Evolutionary conservation across 768 basidiomycete genomes (phyloP).

Genomic region (Boletus insuetus): DNA sequence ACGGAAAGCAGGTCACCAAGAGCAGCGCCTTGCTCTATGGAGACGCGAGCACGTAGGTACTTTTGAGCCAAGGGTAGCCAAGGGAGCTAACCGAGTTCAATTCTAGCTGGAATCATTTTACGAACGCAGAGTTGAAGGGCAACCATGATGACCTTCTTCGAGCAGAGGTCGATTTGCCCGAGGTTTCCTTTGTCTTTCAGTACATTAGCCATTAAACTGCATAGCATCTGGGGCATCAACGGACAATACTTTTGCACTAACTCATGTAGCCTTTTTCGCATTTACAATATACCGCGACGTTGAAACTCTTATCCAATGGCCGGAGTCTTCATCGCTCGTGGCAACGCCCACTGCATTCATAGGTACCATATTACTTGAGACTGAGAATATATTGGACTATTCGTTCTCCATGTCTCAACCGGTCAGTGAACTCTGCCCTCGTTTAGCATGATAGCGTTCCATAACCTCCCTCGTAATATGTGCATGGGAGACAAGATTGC

Average conservation of each 20-base stretch:
- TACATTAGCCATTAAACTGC: slow-evolving; percentile 80
- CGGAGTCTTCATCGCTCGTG: too few species aligned
- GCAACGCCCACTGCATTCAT: too few species aligned
- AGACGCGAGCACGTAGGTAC: slow-evolving; percentile 92
- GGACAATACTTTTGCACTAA: slow-evolving; percentile 4
- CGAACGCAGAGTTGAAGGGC: slow-evolving; percentile 79
- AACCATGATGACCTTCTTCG: slow-evolving; percentile 96
- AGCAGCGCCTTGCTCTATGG: slow-evolving; percentile 88
- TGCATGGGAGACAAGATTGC: too few species aligned
- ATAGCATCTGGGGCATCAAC: slow-evolving; percentile 3
- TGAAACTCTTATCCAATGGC: too few species aligned
- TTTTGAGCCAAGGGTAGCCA: neutral
- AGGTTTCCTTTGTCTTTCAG: slow-evolving; percentile 95
- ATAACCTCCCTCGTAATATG: too few species aligned
- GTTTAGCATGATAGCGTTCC: too few species aligned
- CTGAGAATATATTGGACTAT: too few species aligned
- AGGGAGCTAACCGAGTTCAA: neutral
- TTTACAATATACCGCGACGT: neutral
- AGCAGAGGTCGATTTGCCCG: slow-evolving; percentile 78
- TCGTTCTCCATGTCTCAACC: neutral
- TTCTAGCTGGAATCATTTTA: slow-evolving; percentile 94
- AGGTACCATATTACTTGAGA: too few species aligned
- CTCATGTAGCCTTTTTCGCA: neutral
- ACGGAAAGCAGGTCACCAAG: slow-evolving; percentile 82
- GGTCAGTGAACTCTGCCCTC: neutral